These are phyloP conservation scores for Aspergillus quadricinctus DNA, from an alignment of 2,329 filamentous ascomycete species.

Conservation along the genomic window DNA sequence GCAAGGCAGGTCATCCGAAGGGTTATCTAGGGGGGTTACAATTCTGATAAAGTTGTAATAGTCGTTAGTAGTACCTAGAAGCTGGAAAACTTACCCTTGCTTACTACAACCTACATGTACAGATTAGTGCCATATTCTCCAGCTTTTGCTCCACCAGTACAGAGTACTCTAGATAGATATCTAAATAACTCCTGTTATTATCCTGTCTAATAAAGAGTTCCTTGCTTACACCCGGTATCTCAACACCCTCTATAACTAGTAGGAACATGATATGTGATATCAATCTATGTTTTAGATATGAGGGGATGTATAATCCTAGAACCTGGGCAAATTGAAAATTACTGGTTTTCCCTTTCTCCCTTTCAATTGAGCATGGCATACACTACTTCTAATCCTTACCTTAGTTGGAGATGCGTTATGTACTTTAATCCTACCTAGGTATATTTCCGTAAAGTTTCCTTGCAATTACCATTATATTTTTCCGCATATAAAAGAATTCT, in stretches of 20 bases:
- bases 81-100: not conserved
- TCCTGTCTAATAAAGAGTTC: not conserved
- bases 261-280: not conserved
- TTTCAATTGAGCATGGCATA: no score
- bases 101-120: not conserved
- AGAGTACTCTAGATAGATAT: not conserved
- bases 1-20: not conserved
- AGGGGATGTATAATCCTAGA: not conserved
- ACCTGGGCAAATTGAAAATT: no score
- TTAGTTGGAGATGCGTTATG: not conserved
- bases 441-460: not conserved
- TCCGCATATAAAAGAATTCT: not conserved
- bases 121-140: not conserved
- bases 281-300: not conserved
- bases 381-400: not conserved
- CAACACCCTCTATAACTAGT: not conserved
- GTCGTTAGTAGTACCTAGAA: not conserved
- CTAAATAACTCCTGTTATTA: not conserved
- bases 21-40: slow-evolving; percentile 12
- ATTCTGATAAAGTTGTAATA: not conserved
- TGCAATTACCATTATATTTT: not conserved
- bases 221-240: not conserved
- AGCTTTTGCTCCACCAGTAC: no score
- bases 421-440: not conserved
- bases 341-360: no score